Conservation (phyloP, 441 rosid genomes). For the Pelargonium fulgidum region DNA sequence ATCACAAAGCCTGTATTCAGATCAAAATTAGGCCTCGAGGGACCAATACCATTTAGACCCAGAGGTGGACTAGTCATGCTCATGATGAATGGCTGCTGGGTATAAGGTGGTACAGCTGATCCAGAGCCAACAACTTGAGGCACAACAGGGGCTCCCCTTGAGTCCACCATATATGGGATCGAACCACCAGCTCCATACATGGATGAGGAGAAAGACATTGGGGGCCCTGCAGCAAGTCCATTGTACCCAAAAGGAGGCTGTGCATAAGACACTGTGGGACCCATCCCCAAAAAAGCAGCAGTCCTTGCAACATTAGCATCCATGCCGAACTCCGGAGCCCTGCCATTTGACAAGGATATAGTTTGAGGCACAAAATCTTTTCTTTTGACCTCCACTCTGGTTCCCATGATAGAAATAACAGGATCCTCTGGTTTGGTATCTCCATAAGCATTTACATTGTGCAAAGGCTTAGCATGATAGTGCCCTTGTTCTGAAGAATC, state of each 20-base stretch:
- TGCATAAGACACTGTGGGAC: constrained; percentile 45
- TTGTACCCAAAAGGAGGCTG: constrained; percentile 56
- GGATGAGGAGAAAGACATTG: constrained; percentile 47
- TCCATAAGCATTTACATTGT: constrained; percentile 33
- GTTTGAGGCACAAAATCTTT: constrained; percentile 42
- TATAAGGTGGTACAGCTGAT: constrained; percentile 40
- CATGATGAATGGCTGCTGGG: constrained; percentile 64
- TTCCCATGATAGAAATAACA: constrained; percentile 67
- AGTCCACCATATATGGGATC: constrained; percentile 61
- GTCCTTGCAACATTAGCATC: constrained; percentile 47
- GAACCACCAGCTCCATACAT: constrained; percentile 55
- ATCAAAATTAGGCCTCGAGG: constrained; percentile 58
- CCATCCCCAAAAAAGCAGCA: constrained; percentile 52
- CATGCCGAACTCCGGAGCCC: constrained; percentile 39
- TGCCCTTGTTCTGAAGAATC: constrained; percentile 49
- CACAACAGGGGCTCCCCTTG: constrained; percentile 60
- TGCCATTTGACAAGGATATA: constrained; percentile 51
- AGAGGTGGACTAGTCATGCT: constrained; percentile 44
- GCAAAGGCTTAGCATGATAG: constrained; percentile 31
- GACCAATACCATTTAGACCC: constrained; percentile 41
- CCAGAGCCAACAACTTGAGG: constrained; percentile 60
- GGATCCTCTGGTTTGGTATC: constrained; percentile 49
- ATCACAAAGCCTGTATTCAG: constrained; percentile 55
- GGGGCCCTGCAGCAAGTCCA: constrained; percentile 43
- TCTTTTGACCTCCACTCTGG: constrained; percentile 54